A percentile compares a stretch with the other conserved stretches of the same genome.
Evolutionary conservation across 129 eudicot species (phyloP).

Genomic region (Tagetes patula): DNA sequence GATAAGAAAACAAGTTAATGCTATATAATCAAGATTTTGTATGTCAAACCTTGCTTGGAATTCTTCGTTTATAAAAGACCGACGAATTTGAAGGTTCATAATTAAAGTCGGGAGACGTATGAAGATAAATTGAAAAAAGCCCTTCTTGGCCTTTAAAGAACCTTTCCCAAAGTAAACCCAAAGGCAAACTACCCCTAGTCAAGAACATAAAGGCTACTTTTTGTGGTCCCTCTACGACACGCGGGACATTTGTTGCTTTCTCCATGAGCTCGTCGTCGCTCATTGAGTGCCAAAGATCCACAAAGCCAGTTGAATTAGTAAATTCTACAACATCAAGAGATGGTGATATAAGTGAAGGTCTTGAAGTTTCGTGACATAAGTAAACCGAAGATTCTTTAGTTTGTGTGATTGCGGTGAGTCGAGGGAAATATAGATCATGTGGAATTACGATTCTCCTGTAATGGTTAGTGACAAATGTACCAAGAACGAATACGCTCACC

Average conservation of each 20-base stretch:
- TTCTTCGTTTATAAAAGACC: conserved; percentile 72
- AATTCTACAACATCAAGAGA: conserved; percentile 9
- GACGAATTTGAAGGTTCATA: conserved; percentile 67
- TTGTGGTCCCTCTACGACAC: conserved; percentile 35
- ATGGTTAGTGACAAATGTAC: conserved; percentile 44
- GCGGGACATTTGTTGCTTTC: conserved; percentile 68
- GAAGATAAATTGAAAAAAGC: conserved; percentile 72
- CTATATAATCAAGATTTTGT: background rate
- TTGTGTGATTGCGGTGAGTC: conserved; percentile 31
- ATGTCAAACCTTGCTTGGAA: conserved; percentile 68
- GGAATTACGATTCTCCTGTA: conserved; percentile 43
- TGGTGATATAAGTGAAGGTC: conserved; percentile 11
- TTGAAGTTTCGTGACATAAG: conserved; percentile 27
- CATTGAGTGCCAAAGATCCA: conserved; percentile 59
- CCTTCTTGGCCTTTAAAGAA: conserved; percentile 78
- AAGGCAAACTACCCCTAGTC: conserved; percentile 53
- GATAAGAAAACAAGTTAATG: no score
- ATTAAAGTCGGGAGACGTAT: conserved; percentile 55
- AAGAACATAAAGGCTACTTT: conserved; percentile 92
- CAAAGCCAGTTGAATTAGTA: conserved; percentile 22
- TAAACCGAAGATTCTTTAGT: conserved; percentile 24
- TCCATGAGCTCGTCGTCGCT: conserved; percentile 60
- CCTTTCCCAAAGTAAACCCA: conserved; percentile 76
- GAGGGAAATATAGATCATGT: conserved; percentile 52
- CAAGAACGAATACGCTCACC: conserved; percentile 52